Base-by-base conservation (phyloP, 2,329 filamentous ascomycete genomes). In the Myriosclerotinia scirpicola region DNA sequence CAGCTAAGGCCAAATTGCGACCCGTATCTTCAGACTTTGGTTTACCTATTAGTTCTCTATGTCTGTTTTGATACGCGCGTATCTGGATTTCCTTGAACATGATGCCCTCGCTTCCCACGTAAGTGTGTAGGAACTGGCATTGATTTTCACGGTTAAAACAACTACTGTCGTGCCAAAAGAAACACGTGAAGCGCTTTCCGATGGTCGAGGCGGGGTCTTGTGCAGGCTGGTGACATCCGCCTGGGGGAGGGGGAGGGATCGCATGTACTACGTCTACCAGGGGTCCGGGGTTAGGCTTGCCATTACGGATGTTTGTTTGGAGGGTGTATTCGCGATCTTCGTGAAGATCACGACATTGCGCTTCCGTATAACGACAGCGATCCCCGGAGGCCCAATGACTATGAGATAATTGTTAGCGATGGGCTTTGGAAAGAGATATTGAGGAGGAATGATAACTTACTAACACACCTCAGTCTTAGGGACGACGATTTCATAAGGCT, bases 301-400 rank as follows among this genome's bases (percentile, higher is more conserved):
- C 71, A n/a, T 62, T 66, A 40, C 68, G 70, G 6, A 72, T 44
- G 48, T 74, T 71, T n/a, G 61, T 53, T 14, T 54, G 50, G 2
- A 62, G 17, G 46, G 63, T 61, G 65, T 48, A 15, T 9, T 62
- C 58, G 22, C 56, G 56, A 8, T 63, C 44, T n/a, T 63, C 67
- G 54, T 74, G 72, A 3, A 74, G 65, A 52, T 74, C 67, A 2
- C 71, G 68, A 54, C 73, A 75, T 68, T 74, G 71, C 59, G 71
- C 71, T 22, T 69, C 70, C 0, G 65, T 70, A 67, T 72, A 75
- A n/a, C 72, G 71, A 42, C 73, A 75, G 3, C 52, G 60, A 53
- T 69, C 69, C 36, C 66, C 66, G 5, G 63, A 54, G 1, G 68
- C 69, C 64, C 71, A 71, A 26, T 65, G 69, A 63, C 71, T 71